These are phyloP conservation scores for Melaleuca quinquenervia DNA, from an alignment of 345 rosid species.

Conservation along the genomic window DNA sequence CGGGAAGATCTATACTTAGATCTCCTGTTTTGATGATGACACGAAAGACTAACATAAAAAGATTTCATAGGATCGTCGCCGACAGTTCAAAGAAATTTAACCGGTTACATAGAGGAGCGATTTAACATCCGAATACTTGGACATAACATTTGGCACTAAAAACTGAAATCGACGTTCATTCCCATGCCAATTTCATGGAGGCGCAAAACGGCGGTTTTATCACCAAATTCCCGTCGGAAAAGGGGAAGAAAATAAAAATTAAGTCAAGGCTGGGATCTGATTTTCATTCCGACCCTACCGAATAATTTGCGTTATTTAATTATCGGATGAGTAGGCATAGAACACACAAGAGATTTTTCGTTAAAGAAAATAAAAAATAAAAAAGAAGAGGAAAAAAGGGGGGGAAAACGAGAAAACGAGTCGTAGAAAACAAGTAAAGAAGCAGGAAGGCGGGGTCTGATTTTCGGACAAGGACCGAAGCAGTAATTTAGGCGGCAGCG, in stretches of 20 bases:
- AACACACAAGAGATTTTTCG: too few relatives aligned
- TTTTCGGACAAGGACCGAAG: not conserved
- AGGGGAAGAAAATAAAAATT: not conserved
- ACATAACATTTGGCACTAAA: fast-evolving
- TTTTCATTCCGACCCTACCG: not conserved
- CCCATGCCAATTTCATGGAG: not conserved
- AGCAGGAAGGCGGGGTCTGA: not conserved
- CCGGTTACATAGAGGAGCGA: fast-evolving
- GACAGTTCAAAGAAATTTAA: not conserved
- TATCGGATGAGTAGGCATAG: too few relatives aligned
- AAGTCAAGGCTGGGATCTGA: not conserved
- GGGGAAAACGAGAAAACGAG: not conserved
- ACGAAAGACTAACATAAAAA: not conserved
- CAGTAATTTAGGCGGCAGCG: not conserved
- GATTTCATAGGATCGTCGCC: not conserved
- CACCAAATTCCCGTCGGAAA: not conserved
- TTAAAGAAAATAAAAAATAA: not conserved
- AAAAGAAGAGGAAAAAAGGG: too few relatives aligned
- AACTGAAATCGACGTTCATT: fast-evolving
- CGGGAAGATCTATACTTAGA: not conserved
- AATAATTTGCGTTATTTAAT: too few relatives aligned
- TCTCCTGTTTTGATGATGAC: not conserved
- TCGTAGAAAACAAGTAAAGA: not conserved
- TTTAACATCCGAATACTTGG: not conserved
- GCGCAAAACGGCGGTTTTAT: not conserved